Evolutionary conservation across 345 rosid species (phyloP), one percentile per base, ranked within the genome.

Genomic region (Euphorbia tirucalli): DNA sequence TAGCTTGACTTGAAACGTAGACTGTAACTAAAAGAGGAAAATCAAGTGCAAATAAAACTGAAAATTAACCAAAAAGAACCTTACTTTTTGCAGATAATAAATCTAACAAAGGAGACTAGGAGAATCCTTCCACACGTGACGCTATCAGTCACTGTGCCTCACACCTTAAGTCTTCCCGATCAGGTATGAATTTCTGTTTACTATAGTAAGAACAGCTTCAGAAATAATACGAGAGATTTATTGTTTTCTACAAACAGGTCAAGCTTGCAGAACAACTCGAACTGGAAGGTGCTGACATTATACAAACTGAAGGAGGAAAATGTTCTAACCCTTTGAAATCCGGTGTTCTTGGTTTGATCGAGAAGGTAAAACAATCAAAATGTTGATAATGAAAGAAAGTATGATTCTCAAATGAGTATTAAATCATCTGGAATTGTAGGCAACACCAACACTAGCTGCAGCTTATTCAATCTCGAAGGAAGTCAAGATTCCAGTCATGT

Each of bases 231-330:
- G 16, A 25, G 14, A 2, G 0, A 9, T 22, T 15, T 18, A 41
- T 19, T 68, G 44, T 24, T 11, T 7, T 16, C n/a, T 5, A 19
- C 21, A 32, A 67, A 74, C 80, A 88, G 92, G 85, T 81, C 79
- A 88, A 80, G 80, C 87, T 88, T 31, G 92, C 92, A 49, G 92
- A 86, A 83, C 65, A 30, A 75, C 75, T 88, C 66, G 89, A 88
- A 69, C 77, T 50, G 61, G 92, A 88, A 79, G 92, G 89, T 58
- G 89, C 54, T 28, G 89, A 86, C 74, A 60, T 88, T 68, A 85
- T 87, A 71, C 92, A 87, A 77, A 87, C 89, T 0, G 92, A 87
- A 78, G 89, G 92, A 60, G 92, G 89, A 54, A 87, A 87, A 68
- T 84, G 85, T 69, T 85, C 88, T 59, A 82, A 71, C 71, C 92